Evolutionary conservation across 2,329 filamentous ascomycete genomes (phyloP).

Genomic region (Penicillium sp.): DNA sequence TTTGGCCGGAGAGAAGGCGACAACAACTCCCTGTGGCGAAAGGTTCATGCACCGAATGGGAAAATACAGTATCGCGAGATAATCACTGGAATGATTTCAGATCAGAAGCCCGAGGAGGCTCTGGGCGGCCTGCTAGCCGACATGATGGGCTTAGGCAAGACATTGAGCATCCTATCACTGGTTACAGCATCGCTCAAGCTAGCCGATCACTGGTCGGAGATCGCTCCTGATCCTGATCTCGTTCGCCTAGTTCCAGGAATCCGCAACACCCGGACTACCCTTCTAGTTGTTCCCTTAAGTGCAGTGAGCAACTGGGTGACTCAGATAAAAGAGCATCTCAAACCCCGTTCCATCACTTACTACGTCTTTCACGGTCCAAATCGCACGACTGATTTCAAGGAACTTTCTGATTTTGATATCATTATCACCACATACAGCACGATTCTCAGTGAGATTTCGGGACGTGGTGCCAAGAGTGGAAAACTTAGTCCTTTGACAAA

Average conservation of each 20-base stretch:
- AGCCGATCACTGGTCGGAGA: conserved; percentile 61
- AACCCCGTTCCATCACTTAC: conserved; percentile 62
- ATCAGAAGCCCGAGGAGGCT: conserved; percentile 62
- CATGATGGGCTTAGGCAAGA: conserved; percentile 89
- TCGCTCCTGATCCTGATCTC: conserved; percentile 48
- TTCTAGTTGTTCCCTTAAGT: conserved; percentile 85
- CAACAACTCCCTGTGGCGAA: conserved; percentile 75
- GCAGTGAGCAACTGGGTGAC: conserved; percentile 93
- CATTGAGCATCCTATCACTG: conserved; percentile 79
- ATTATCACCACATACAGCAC: conserved; percentile 93
- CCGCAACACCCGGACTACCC: conserved; percentile 72
- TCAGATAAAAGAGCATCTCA: conserved; percentile 81
- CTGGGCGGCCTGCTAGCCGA: conserved; percentile 75
- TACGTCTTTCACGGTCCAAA: conserved; percentile 85
- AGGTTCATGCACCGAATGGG: conserved; percentile 56
- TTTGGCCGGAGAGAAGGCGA: conserved; percentile 59
- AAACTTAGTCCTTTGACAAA: conserved; percentile 63
- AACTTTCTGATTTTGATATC: conserved; percentile 73
- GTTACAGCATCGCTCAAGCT: conserved; percentile 65
- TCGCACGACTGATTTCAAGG: conserved; percentile 66
- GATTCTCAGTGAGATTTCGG: conserved; percentile 72
- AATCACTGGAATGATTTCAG: conserved; percentile 70
- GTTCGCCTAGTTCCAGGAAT: conserved; percentile 34
- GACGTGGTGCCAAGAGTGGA: conserved; percentile 61
- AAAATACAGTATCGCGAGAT: conserved; percentile 72